These are phyloP conservation scores for Ambrosiella xylebori DNA, from an alignment of 2,329 filamentous ascomycete species.

Conservation along the genomic window DNA sequence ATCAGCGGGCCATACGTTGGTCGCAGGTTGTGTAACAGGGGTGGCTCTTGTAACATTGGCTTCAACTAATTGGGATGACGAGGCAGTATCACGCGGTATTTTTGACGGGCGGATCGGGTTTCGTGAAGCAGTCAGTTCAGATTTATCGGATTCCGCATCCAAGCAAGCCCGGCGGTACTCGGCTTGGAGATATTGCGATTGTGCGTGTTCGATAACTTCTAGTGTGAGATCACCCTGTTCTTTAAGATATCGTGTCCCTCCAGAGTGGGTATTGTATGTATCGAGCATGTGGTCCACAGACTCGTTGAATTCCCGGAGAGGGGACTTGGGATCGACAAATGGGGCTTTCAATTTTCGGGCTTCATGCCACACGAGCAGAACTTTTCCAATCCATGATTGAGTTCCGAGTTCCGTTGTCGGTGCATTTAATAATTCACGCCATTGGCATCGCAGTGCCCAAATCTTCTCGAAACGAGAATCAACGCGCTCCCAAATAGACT, in stretches of 20 bases:
- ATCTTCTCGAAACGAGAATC: slow-evolving; percentile 5
- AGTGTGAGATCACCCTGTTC: slow-evolving; percentile 5
- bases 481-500: slow-evolving; percentile 6
- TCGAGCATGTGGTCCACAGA: slow-evolving; percentile 24
- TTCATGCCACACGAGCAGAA: slow-evolving; percentile 8
- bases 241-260: slow-evolving; percentile 2
- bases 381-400: slow-evolving; percentile 3
- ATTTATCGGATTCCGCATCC: neutral
- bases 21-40: neutral
- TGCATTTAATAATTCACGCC: slow-evolving; percentile 7
- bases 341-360: slow-evolving; percentile 4
- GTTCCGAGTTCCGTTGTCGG: slow-evolving; percentile 3
- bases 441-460: slow-evolving; percentile 9
- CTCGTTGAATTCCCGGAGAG: slow-evolving; percentile 35
- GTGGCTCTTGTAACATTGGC: too few species aligned
- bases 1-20: neutral
- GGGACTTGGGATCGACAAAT: slow-evolving; percentile 20
- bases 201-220: slow-evolving; percentile 5
- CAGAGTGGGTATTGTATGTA: slow-evolving; percentile 11
- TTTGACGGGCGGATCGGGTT: neutral
- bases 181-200: slow-evolving; percentile 2
- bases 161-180: slow-evolving; percentile 10
- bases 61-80: too few species aligned
- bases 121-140: neutral
- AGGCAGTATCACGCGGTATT: neutral